A percentile compares a stretch with the other conserved stretches of the same genome.
Evolutionary conservation across 2,329 filamentous ascomycete species (phyloP).

Genomic region (Malbranchea cinnamomea): DNA sequence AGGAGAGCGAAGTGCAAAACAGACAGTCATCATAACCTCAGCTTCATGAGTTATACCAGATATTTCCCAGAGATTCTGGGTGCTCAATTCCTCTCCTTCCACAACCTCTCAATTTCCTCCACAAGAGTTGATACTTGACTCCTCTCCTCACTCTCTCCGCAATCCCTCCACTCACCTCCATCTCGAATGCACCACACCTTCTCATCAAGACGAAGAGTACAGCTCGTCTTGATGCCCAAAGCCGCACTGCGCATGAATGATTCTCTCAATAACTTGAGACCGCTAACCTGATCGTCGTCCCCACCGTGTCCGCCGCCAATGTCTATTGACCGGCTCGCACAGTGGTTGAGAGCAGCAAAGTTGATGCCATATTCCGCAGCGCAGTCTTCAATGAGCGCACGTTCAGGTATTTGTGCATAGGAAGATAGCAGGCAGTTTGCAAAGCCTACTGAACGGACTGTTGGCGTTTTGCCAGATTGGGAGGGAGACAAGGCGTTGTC

Average conservation of each 20-base stretch:
- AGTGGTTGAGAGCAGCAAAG: conserved; percentile 66
- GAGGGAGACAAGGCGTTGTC: neutral
- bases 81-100: conserved; percentile 23
- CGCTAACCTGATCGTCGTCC: conserved; percentile 42
- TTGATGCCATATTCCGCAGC: conserved; percentile 82
- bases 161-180: conserved; percentile 63
- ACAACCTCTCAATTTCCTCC: conserved; percentile 59
- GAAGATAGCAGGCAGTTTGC: conserved; percentile 73
- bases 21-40: too few species aligned
- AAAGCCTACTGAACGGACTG: conserved; percentile 82
- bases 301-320: conserved; percentile 41
- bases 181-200: conserved; percentile 76
- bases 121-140: conserved; percentile 48
- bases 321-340: conserved; percentile 62
- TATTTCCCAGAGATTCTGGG: neutral
- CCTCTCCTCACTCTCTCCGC: conserved; percentile 47
- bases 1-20: neutral
- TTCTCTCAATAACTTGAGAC: conserved; percentile 28
- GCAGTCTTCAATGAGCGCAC: conserved; percentile 68
- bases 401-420: conserved; percentile 62
- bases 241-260: conserved; percentile 39
- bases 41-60: neutral
- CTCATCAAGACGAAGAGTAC: conserved; percentile 64
- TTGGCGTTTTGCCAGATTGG: conserved; percentile 50
- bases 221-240: conserved; percentile 55